phyloP scores from a whole-genome alignment of 805 yeast genomes.

The Candida peoriensis region DNA sequence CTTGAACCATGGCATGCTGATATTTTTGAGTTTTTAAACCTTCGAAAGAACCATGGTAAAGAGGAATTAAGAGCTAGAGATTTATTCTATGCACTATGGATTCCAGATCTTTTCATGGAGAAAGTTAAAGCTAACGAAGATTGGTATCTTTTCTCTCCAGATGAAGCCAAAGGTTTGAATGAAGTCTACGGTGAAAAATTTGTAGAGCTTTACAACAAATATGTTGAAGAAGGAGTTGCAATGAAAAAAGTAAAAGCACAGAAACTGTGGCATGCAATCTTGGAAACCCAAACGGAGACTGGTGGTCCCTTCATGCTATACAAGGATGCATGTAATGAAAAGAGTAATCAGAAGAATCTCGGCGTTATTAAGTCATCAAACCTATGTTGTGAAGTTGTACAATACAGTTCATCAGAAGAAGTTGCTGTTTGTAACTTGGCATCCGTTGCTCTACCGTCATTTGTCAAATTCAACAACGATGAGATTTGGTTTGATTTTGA shows the following conservation, averaged over 20 bases:
- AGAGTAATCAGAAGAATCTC: constrained; percentile 87
- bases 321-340: constrained; percentile 86
- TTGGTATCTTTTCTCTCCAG: constrained; percentile 90
- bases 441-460: constrained; percentile 83
- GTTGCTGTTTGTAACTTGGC: constrained; percentile 95
- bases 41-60: constrained; percentile 92
- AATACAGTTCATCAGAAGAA: constrained; percentile 85
- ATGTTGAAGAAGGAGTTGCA: constrained; percentile 68
- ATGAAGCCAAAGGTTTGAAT: constrained; percentile 79
- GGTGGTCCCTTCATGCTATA: constrained; percentile 95
- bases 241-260: constrained; percentile 76
- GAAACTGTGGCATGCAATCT: constrained; percentile 82
- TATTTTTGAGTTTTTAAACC: constrained; percentile 77
- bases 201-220: constrained; percentile 60
- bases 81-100: constrained; percentile 90
- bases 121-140: constrained; percentile 72
- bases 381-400: constrained; percentile 91
- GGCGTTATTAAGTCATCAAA: constrained; percentile 93
- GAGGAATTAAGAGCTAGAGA: constrained; percentile 94
- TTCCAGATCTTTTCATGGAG: constrained; percentile 91
- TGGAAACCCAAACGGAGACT: constrained; percentile 93
- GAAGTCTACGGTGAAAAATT: constrained; percentile 88
- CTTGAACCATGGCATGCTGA: constrained; percentile 98
- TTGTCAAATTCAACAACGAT: constrained; percentile 41
- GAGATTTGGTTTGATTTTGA: constrained; percentile 60